A percentile compares a stretch with the other conserved stretches of the same genome.
Conservation (phyloP, 1,284 basidiomycete species). For the Heliocybe sulcata region DNA sequence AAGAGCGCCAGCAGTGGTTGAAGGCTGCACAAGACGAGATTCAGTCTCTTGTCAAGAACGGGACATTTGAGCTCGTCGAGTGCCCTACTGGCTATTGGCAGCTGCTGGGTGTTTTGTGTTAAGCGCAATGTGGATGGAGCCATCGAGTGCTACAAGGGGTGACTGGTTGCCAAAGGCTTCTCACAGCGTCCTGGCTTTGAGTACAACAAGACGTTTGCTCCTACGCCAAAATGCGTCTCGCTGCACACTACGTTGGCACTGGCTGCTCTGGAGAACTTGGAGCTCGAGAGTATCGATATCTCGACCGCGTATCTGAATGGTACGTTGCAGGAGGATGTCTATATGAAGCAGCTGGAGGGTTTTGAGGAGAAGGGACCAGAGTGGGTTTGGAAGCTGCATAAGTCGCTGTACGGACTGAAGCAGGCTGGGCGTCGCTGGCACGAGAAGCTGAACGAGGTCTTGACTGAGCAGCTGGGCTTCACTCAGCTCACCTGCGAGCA, state of each 20-base stretch:
- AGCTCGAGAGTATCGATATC: conserved; percentile 29
- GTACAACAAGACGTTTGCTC: conserved; percentile 31
- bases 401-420: conserved; percentile 13
- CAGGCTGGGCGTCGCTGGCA: conserved; percentile 7
- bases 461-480: conserved; percentile 4
- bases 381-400: background rate
- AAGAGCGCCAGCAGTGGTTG: background rate
- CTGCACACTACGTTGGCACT: conserved; percentile 27
- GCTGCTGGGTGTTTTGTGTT: conserved; percentile 27
- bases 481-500: background rate
- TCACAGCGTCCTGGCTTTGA: conserved; percentile 31
- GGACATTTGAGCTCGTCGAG: background rate
- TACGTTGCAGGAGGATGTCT: conserved; percentile 22
- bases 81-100: background rate
- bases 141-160: conserved; percentile 24
- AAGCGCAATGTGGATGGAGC: conserved; percentile 29
- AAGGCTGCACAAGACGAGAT: background rate
- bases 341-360: conserved; percentile 23
- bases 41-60: background rate
- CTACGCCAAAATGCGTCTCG: conserved; percentile 22
- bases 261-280: conserved; percentile 24
- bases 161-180: conserved; percentile 35
- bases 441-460: conserved; percentile 2
- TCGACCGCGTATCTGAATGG: conserved; percentile 25
- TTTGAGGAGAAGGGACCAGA: conserved; percentile 17